These are phyloP conservation scores for Thelonectria olida DNA, from an alignment of 2,329 filamentous ascomycete species.

Conservation along the genomic window DNA sequence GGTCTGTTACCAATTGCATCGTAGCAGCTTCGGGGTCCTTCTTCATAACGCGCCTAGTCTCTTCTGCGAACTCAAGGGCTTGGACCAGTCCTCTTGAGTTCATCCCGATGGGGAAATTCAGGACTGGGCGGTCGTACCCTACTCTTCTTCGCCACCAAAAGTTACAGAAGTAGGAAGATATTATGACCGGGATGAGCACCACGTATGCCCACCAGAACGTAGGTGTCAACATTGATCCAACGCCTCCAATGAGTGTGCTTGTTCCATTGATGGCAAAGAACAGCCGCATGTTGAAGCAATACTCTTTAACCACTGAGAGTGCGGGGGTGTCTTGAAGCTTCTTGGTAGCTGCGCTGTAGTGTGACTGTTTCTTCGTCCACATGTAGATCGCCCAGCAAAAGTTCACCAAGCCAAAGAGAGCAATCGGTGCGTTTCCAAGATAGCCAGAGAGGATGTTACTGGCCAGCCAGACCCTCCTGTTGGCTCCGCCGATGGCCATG, in stretches of 20 bases:
- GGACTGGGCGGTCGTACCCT: conserved; percentile 49
- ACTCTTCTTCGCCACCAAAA: conserved; percentile 57
- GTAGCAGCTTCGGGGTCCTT: conserved; percentile 9
- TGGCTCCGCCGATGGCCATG: conserved; percentile 62
- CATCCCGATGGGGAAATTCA: conserved; percentile 1
- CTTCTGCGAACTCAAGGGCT: conserved; percentile 21
- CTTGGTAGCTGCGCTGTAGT: conserved; percentile 41
- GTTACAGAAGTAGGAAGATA: conserved; percentile 56
- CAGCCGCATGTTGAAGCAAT: conserved; percentile 50
- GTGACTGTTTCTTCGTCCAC: conserved; percentile 50
- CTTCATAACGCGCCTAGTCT: conserved; percentile 15
- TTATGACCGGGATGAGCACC: conserved; percentile 59
- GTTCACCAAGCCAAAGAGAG: conserved; percentile 59
- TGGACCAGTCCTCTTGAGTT: conserved; percentile 1
- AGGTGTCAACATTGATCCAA: conserved; percentile 59
- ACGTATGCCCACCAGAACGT: conserved; percentile 63
- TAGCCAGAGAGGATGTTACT: conserved; percentile 66
- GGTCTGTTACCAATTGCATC: conserved; percentile 4
- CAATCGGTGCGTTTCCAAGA: conserved; percentile 61
- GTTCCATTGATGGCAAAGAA: conserved; percentile 56
- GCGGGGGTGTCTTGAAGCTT: conserved; percentile 39
- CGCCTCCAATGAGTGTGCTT: conserved; percentile 57
- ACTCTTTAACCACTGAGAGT: conserved; percentile 43
- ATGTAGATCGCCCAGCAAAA: conserved; percentile 57
- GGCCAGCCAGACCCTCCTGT: conserved; percentile 51